These are phyloP conservation scores for Xylaria flabelliformis DNA, from an alignment of 495 filamentous ascomycete genomes.

Conservation along the genomic window DNA sequence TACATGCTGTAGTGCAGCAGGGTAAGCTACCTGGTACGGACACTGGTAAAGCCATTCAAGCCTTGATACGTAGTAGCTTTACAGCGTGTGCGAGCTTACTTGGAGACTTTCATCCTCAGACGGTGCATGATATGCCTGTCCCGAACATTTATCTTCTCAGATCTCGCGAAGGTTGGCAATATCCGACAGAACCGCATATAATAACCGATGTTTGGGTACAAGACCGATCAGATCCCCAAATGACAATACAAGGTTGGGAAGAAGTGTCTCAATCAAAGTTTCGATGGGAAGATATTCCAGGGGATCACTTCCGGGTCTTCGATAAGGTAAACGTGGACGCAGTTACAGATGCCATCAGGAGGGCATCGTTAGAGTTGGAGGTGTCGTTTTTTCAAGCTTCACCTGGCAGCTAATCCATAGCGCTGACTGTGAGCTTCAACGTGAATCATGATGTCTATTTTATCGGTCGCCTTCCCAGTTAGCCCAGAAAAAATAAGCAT, in stretches of 20 bases:
- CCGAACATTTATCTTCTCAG: conserved; percentile 12
- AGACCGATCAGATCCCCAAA: conserved; percentile 14
- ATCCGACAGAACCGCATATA: conserved; percentile 17
- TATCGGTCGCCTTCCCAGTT: background rate
- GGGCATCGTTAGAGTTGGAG: background rate
- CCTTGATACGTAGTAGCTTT: conserved; percentile 21
- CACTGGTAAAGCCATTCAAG: conserved; percentile 5
- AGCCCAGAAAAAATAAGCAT: background rate
- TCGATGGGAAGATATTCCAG: conserved; percentile 22
- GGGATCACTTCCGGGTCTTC: conserved; percentile 23
- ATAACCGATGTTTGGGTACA: conserved; percentile 22
- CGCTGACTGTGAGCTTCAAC: background rate
- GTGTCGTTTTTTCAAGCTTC: background rate
- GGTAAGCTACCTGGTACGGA: conserved; percentile 14
- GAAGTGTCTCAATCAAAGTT: conserved; percentile 14
- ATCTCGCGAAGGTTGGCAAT: conserved; percentile 25
- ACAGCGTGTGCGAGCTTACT: background rate
- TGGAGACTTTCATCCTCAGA: background rate
- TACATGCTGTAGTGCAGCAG: conserved; percentile 21
- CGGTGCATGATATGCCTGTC: background rate
- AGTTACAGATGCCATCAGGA: conserved; percentile 11
- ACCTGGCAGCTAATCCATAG: background rate
- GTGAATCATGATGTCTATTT: background rate
- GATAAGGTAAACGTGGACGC: conserved; percentile 17
- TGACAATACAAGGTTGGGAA: conserved; percentile 9